A percentile compares a stretch with the other conserved stretches of the same genome.
Evolutionary conservation across 148 eudicot genomes (phyloP).

Genomic region (Arbutus unedo): DNA sequence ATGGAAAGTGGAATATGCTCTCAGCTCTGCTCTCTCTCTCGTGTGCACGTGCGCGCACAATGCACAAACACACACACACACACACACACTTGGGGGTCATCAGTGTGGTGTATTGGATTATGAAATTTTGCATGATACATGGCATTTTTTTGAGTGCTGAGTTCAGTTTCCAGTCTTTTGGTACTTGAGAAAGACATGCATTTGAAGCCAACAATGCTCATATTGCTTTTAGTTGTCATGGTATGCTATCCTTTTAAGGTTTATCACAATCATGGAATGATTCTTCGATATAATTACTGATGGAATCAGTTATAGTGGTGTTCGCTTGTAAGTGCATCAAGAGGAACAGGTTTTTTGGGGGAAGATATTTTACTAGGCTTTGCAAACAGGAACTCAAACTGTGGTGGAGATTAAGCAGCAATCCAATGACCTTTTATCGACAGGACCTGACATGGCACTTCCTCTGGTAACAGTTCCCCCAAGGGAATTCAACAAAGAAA

Average conservation of each 20-base stretch:
- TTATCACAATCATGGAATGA: background rate
- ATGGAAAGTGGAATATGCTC: background rate
- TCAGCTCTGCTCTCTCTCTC: background rate
- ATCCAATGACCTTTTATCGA: slow-evolving; percentile 38
- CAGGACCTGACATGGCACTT: slow-evolving; percentile 62
- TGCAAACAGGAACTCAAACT: slow-evolving; percentile 46
- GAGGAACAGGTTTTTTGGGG: background rate
- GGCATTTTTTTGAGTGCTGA: background rate
- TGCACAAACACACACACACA: background rate
- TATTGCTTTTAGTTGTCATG: slow-evolving; percentile 1
- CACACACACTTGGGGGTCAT: background rate
- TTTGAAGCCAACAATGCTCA: background rate
- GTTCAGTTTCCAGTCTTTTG: background rate
- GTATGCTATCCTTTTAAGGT: background rate
- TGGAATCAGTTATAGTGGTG: background rate
- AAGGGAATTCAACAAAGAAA: slow-evolving; percentile 53
- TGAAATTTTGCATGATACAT: background rate
- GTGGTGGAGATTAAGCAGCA: slow-evolving; percentile 51
- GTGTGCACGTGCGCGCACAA: background rate
- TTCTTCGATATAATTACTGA: background rate
- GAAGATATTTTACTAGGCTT: slow-evolving; percentile 8
- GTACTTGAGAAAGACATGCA: background rate
- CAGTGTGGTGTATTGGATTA: background rate
- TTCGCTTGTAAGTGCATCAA: background rate
- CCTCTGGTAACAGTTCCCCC: slow-evolving; percentile 73